Base-by-base conservation (phyloP, 208 protist genomes). In the Naegleria lovaniensis region DNA sequence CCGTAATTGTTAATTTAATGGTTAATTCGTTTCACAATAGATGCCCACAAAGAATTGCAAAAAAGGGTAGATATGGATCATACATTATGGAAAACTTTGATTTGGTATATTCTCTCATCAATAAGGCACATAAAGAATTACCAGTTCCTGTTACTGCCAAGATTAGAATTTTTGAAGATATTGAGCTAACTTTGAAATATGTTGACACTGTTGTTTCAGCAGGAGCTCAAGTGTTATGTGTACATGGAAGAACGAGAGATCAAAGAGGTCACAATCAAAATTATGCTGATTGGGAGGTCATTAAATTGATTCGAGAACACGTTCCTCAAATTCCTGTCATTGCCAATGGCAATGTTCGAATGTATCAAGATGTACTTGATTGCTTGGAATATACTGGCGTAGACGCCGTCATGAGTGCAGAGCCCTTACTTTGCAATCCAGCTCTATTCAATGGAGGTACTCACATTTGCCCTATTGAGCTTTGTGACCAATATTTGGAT, bases 41-140 rank as follows among this genome's bases (percentile, higher is more conserved):
- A 87, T 98, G 97, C 90, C 96, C 96, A n/a, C 96, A 98, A 91
- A 94, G 95, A 41, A 98, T 98, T 83, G 96, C 97, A 59, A 92
- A 95, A 75, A 96, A 95, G 39, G 96, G 97, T 4, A 92, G 96
- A 93, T 98, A 98, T 93, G 96, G 97, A 59, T 94, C 95, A 15
- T 98, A 97, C 90, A 93, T 98, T 19, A 97, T 97, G 90, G 90
- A 87, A 75, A 33, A 86, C 7, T 25, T 43, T 33, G 55, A 36
- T 52, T 39, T 86, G 39, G 33, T 90, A 29, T 16, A 40, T 55
- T 36, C 9, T n/a, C 13, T 89, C 5, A 40, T 89, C 11, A 85
- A 79, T 16, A 83, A 25, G 33, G 6, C 40, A 19, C 48, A 83
- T 36, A 89, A 40, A 25, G 85, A 89, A 90, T 94, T 97, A 55